These are phyloP conservation scores for Boletus tomentosulus DNA, from an alignment of 768 basidiomycete genomes.

Conservation along the genomic window DNA sequence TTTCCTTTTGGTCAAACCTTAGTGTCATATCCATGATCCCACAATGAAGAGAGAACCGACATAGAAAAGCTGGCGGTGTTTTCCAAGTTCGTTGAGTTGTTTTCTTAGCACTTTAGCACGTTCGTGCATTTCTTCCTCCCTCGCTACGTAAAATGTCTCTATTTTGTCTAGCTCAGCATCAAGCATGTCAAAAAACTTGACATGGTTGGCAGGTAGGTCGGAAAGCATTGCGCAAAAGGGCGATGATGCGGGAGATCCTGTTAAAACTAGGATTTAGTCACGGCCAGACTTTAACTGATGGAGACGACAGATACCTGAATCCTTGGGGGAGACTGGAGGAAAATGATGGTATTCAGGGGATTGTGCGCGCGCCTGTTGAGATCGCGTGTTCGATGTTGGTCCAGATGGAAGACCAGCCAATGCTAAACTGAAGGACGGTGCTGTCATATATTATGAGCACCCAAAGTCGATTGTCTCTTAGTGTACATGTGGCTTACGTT, in stretches of 20 bases:
- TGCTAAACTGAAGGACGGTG: conserved; percentile 11
- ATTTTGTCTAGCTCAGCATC: conserved; percentile 83
- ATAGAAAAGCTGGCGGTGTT: conserved; percentile 58
- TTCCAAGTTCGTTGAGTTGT: conserved; percentile 72
- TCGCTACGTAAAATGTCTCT: conserved; percentile 72
- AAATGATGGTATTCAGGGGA: conserved; percentile 2
- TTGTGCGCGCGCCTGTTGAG: neutral
- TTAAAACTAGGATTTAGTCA: neutral
- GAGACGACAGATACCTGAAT: conserved; percentile 10
- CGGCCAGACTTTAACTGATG: neutral
- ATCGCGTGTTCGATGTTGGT: neutral
- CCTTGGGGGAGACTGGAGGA: conserved; percentile 1
- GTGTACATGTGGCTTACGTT: conserved; percentile 9
- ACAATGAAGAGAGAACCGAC: conserved; percentile 36
- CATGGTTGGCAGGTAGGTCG: conserved; percentile 55
- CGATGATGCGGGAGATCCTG: conserved; percentile 22
- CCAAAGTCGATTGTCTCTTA: neutral
- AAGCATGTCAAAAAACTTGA: conserved; percentile 70
- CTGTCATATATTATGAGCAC: conserved; percentile 3
- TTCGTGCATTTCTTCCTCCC: conserved; percentile 58
- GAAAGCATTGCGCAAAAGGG: conserved; percentile 48
- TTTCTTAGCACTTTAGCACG: conserved; percentile 48
- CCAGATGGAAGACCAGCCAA: conserved; percentile 4
- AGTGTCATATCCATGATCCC: neutral
- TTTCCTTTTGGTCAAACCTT: conserved; percentile 12